Evolutionary conservation across 2,329 filamentous ascomycete genomes (phyloP).

Genomic region (Diaporthe helianthi): DNA sequence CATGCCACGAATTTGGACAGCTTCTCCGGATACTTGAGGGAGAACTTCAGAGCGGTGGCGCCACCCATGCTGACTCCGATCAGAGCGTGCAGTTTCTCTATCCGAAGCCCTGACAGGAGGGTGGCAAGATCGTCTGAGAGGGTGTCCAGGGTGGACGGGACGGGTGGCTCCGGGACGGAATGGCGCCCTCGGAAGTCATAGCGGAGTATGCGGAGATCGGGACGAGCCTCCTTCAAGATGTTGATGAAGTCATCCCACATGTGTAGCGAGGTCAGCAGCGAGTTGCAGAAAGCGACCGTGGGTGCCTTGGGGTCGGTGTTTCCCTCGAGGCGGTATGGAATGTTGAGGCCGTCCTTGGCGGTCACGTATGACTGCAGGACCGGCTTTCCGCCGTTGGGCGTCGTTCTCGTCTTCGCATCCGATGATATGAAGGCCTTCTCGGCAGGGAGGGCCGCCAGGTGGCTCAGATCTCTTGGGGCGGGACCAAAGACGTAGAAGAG

Average conservation of each 20-base stretch:
- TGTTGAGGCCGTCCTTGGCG: conserved; percentile 69
- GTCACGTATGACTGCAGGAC: conserved; percentile 73
- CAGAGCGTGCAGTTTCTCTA: conserved; percentile 69
- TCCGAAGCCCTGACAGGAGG: conserved; percentile 73
- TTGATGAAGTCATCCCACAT: conserved; percentile 83
- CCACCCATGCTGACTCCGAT: conserved; percentile 85
- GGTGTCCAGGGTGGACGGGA: conserved; percentile 66
- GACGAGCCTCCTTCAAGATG: conserved; percentile 64
- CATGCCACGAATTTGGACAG: conserved; percentile 72
- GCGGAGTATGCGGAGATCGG: conserved; percentile 75
- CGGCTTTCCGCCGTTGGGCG: conserved; percentile 53
- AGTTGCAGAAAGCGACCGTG: conserved; percentile 79
- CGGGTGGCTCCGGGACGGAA: conserved; percentile 53
- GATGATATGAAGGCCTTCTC: conserved; percentile 58
- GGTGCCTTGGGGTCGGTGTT: conserved; percentile 71
- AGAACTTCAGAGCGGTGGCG: conserved; percentile 76
- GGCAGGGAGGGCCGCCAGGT: conserved; percentile 58
- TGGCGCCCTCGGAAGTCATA: conserved; percentile 79
- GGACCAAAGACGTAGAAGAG: conserved; percentile 84
- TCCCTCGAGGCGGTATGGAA: conserved; percentile 81
- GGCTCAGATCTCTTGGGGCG: conserved; percentile 71
- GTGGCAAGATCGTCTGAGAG: conserved; percentile 72
- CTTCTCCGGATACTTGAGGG: conserved; percentile 68
- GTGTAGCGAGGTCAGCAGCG: conserved; percentile 75
- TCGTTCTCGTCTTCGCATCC: conserved; percentile 63